Evolutionary conservation across 169 alveolate genomes (phyloP), one percentile per base, ranked within the genome.

Genomic region (Plasmodium cynomolgi): DNA sequence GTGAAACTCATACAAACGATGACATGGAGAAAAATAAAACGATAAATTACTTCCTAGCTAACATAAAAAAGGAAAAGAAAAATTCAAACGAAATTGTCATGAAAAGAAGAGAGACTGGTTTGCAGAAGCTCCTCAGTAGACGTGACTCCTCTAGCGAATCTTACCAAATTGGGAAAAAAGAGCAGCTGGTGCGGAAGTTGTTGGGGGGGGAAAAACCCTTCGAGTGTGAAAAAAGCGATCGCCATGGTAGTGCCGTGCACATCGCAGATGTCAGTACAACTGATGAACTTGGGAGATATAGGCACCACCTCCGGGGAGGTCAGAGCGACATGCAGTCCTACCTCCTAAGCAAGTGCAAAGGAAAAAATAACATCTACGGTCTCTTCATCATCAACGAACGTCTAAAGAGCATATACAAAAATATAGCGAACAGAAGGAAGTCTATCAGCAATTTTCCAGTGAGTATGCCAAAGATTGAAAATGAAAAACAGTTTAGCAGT

Each of bases 311-410:
- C 8, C 20, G 9, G 26, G 54, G 8, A 15, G 33, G 17, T n/a
- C 92, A 84, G 9, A 71, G 13, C 0, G 54, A 39, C 34, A 84
- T 84, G 54, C 29, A 58, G 31, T 86, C 93, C 8, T 77, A 77
- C 81, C 39, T 86, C 11, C 81, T 86, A 39, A 86, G 34, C 39
- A 86, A 86, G 6, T 86, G 72, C 80, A 86, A 44, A 77, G 81
- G 68, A 3, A 86, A 86, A 56, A 86, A 80, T 34, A 86, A 86
- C 81, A 77, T 86, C 29, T 86, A 86, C 71, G 93, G 93, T 13
- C 44, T 86, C 33, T 86, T 86, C 41, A 86, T 86, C 44, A 86
- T 86, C 9, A 86, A 86, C 47, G 93, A 86, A 33, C 58, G 93
- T 5, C 47, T 86, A 41, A 86, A 86, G 81, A 77, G 41, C 68